Base-by-base conservation (phyloP, 1,284 basidiomycete species). In the Veloporphyrellus conicus region DNA sequence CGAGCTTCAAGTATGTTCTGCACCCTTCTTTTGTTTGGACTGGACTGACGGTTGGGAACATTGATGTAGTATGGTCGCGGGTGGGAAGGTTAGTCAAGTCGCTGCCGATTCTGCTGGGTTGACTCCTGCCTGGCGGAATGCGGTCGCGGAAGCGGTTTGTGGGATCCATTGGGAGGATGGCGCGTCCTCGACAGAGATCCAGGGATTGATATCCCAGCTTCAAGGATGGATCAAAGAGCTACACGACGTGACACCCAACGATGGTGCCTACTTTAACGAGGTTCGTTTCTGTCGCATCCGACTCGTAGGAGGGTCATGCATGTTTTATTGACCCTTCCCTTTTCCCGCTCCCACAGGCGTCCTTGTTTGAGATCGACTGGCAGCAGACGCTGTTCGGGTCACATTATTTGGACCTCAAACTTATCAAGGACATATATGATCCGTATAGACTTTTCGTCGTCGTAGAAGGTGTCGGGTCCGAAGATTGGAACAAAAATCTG, bases 191-290 rank as follows among this genome's bases (percentile, higher is more conserved):
- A 47, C 52, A 3, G 60, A 58, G 11, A 68, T 74, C 16, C 40
- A 63, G 2, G 55, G 47, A 12, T 42, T 58, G 11, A 63, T 62
- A 1, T 49, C 62, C 6, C 47, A 56, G 6, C 50, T 67, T n/a
- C 53, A 68, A 27, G 61, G 63, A 29, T 55, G 55, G 38, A 55
- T 71, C 18, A 56, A 60, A 7, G 52, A 44, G 11, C 44, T 52
- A 49, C 19, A 57, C 47, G 29, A 54, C 56, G 2, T 54, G 14
- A 57, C 60, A 0, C 64, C 68, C 3, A 58, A 64, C 19, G 65
- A 69, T 18, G 72, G 68, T 3, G 64, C 70, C 5, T 71, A 72
- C 54, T 64, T 72, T 41, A 73, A 76, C 47, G 73, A 77, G 65
- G 73, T 70, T 18, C 23, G 69, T 49, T 52, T 16, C 28, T 11